Conservation (phyloP, 805 yeast species). For the Helenozyma rhizophorensis region DNA sequence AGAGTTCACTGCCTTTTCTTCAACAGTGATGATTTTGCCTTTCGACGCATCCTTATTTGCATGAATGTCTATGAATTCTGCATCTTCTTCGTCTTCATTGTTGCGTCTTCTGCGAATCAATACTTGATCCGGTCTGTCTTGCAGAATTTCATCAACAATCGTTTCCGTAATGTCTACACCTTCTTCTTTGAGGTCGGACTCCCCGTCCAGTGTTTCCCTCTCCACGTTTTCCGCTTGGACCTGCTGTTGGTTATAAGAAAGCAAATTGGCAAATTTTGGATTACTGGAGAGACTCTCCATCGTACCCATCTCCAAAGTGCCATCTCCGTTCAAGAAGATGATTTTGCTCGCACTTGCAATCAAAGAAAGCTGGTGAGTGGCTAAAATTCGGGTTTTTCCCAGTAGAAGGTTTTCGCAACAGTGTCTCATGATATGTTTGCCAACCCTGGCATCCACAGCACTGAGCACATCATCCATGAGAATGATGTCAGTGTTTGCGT, state of each 20-base stretch:
- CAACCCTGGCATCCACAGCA: constrained; percentile 10
- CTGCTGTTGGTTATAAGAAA: constrained; percentile 31
- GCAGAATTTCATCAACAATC: too few species aligned
- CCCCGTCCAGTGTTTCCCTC: constrained; percentile 9
- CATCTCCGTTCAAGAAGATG: constrained; percentile 3
- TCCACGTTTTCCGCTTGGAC: constrained; percentile 20
- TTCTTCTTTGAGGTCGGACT: constrained; percentile 1
- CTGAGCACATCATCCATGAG: constrained; percentile 9
- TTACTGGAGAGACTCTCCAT: constrained; percentile 18
- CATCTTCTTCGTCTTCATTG: neutral
- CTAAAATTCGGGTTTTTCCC: constrained; percentile 5
- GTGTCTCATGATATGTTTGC: constrained; percentile 6
- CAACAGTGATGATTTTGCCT: constrained; percentile 3
- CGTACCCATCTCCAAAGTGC: neutral
- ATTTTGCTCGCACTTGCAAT: constrained; percentile 4
- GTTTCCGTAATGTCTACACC: neutral
- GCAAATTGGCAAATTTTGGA: constrained; percentile 31
- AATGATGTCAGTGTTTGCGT: constrained; percentile 4
- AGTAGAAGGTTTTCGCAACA: constrained; percentile 3
- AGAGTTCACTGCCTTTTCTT: constrained; percentile 4
- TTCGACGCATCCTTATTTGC: constrained; percentile 1
- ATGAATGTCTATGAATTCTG: neutral
- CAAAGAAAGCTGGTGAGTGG: constrained; percentile 8
- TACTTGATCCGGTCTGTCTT: too few species aligned
- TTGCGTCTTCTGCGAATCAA: too few species aligned